Evolutionary conservation across 2,329 filamentous ascomycete genomes (phyloP).

Genomic region (Conoideocrella luteorostrata): DNA sequence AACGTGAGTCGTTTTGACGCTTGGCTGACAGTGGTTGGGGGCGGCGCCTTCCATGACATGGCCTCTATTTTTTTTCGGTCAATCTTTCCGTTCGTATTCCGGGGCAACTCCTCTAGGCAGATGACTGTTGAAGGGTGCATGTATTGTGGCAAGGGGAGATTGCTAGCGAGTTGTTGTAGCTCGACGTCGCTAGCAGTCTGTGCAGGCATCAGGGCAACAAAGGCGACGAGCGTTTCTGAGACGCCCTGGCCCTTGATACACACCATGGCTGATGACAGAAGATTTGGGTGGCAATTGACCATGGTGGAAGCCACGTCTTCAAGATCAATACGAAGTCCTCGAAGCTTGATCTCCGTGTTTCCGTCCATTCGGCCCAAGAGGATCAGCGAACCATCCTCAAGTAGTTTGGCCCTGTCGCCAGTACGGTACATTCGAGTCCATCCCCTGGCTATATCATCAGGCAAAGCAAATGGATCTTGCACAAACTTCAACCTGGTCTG

Average conservation of each 20-base stretch:
- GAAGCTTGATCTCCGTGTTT: slow-evolving; percentile 40
- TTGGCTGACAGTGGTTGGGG: not conserved
- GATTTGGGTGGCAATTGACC: too few species aligned
- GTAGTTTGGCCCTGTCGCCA: slow-evolving; percentile 31
- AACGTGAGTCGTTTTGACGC: not conserved
- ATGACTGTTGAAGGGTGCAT: slow-evolving; percentile 3
- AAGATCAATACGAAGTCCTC: slow-evolving; percentile 39
- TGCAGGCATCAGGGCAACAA: too few species aligned
- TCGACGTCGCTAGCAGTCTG: too few species aligned
- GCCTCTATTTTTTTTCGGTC: not conserved
- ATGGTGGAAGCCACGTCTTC: slow-evolving; percentile 28
- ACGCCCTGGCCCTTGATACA: too few species aligned
- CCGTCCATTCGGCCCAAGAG: slow-evolving; percentile 31
- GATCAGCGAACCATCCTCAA: slow-evolving; percentile 25
- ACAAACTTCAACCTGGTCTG: slow-evolving; percentile 9
- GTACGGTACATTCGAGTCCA: slow-evolving; percentile 6
- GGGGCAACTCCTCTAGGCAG: not conserved
- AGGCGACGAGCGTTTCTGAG: too few species aligned
- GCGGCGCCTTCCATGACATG: too few species aligned
- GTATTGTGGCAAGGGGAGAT: not conserved
- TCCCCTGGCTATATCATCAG: slow-evolving; percentile 9
- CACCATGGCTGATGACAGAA: too few species aligned
- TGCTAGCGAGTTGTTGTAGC: not conserved
- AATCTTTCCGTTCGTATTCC: not conserved
- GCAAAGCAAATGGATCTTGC: slow-evolving; percentile 3